Evolutionary conservation across 208 protist genomes (phyloP).

Genomic region (Trichomonas gallinae): DNA sequence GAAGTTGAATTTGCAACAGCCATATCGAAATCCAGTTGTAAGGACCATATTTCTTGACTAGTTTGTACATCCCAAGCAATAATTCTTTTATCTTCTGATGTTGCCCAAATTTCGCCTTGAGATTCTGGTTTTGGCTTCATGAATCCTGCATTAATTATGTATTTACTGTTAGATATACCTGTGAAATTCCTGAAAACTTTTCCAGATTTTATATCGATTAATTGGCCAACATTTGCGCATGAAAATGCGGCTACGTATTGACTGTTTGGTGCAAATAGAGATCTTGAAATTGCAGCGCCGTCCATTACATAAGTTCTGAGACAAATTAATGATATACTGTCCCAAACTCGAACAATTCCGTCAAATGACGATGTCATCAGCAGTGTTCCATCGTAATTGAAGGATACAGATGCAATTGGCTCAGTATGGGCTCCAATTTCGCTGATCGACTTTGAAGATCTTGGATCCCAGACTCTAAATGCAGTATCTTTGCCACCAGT

Average conservation of each 20-base stretch:
- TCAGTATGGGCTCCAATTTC: background rate
- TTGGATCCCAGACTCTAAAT: background rate
- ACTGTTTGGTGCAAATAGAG: background rate
- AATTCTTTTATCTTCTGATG: background rate
- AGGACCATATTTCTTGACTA: background rate
- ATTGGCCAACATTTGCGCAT: background rate
- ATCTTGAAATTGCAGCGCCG: background rate
- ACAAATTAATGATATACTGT: background rate
- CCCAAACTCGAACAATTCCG: conserved; percentile 5
- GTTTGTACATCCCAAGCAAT: background rate
- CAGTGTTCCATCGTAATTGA: background rate
- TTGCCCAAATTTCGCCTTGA: background rate
- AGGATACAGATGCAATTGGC: background rate
- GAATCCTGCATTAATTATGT: background rate
- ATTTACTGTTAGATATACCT: background rate
- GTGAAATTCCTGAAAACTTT: background rate
- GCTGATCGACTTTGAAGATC: background rate
- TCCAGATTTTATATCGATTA: background rate
- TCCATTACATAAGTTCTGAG: background rate
- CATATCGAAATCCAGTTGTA: background rate
- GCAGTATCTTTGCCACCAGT: background rate
- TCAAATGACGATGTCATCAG: background rate
- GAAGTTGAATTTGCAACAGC: background rate
- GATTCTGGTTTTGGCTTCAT: background rate
- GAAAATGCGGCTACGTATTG: background rate